Conservation (phyloP, 345 rosid species). For the Viola odorata region DNA sequence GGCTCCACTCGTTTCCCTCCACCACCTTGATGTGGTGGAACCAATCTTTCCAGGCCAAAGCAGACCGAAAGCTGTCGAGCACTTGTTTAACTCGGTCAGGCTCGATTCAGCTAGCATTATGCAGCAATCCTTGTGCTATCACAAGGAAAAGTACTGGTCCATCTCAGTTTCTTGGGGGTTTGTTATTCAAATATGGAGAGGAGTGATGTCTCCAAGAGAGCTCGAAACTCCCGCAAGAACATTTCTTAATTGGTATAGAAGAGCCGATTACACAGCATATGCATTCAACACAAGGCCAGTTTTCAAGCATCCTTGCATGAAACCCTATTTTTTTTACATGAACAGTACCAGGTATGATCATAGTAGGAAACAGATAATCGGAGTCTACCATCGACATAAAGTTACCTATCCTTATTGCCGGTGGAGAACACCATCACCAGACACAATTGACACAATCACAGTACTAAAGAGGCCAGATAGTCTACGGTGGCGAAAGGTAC, state of each 20-base stretch:
- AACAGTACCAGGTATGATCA: constrained; percentile 39
- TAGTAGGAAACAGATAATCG: constrained; percentile 47
- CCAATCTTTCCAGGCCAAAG: constrained; percentile 64
- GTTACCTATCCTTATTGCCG: constrained; percentile 45
- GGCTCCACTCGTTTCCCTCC: constrained; percentile 67
- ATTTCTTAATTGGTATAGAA: constrained; percentile 68
- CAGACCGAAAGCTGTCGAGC: constrained; percentile 42
- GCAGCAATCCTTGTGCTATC: constrained; percentile 84
- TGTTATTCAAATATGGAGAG: constrained; percentile 64
- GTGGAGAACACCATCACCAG: constrained; percentile 67
- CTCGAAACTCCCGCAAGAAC: constrained; percentile 86
- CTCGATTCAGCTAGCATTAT: constrained; percentile 68
- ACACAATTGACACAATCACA: constrained; percentile 40
- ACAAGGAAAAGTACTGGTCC: constrained; percentile 55
- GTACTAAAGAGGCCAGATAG: constrained; percentile 63
- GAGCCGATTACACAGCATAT: constrained; percentile 69
- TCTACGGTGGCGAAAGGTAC: constrained; percentile 67
- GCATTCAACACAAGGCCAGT: constrained; percentile 86
- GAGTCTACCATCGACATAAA: constrained; percentile 41
- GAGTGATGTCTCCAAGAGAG: constrained; percentile 74
- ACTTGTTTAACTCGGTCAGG: constrained; percentile 47
- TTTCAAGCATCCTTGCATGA: constrained; percentile 61
- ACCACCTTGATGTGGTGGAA: constrained; percentile 72
- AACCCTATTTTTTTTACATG: constrained; percentile 66
- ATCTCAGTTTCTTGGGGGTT: constrained; percentile 83